Evolutionary conservation across 2,329 filamentous ascomycete species (phyloP).

Genomic region (Beauveria varroae): DNA sequence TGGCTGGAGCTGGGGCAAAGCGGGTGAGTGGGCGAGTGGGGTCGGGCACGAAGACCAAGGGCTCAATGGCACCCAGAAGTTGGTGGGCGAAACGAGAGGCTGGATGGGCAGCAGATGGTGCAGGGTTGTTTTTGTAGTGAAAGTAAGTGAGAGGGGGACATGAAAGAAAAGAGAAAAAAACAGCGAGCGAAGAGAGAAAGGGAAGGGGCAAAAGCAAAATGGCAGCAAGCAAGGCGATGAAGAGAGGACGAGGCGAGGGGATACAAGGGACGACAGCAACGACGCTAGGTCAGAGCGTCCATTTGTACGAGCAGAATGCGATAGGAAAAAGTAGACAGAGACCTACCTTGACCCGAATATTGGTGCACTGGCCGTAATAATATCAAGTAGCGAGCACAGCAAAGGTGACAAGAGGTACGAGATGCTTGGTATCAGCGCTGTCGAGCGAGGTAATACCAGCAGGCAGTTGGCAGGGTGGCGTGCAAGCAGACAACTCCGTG

Average conservation of each 20-base stretch:
- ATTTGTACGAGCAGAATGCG: not conserved
- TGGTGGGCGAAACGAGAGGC: not conserved
- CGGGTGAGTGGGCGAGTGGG: conserved; percentile 8
- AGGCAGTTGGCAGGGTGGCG: not conserved
- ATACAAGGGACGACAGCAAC: not conserved
- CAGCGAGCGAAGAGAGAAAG: not conserved
- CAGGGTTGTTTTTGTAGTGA: not conserved
- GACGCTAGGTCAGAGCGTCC: not conserved
- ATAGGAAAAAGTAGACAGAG: too few species aligned
- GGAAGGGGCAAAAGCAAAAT: not conserved
- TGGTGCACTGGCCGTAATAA: too few species aligned
- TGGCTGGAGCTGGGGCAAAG: conserved; percentile 5
- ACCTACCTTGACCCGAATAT: too few species aligned
- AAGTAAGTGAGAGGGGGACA: not conserved
- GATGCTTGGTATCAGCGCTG: not conserved
- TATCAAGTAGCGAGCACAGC: too few species aligned
- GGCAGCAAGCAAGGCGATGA: not conserved
- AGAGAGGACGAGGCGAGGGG: not conserved
- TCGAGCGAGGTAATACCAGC: not conserved
- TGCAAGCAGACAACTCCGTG: not conserved
- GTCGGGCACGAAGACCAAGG: conserved; percentile 6
- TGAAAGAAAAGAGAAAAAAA: not conserved
- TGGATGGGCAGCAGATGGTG: not conserved
- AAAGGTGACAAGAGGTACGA: too few species aligned
- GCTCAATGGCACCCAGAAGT: not conserved